These are phyloP conservation scores for Didymella arachidicola DNA, from an alignment of 2,329 filamentous ascomycete species.

Conservation along the genomic window DNA sequence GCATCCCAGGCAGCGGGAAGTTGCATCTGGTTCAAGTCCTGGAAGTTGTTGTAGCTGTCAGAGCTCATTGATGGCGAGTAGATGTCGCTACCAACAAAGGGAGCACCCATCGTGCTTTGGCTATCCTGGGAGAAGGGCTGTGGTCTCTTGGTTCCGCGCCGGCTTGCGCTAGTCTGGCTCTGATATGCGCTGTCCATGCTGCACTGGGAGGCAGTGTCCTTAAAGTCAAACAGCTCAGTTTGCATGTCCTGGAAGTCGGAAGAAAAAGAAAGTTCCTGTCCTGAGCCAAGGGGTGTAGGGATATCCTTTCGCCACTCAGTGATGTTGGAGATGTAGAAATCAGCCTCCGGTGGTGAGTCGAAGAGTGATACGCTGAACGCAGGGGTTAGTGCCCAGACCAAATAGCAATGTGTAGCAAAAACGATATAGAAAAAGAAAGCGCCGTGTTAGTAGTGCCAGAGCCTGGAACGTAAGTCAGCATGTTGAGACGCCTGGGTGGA, in stretches of 20 bases:
- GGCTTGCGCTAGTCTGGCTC: conserved; percentile 50
- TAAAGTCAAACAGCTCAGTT: conserved; percentile 46
- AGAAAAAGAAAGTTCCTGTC: conserved; percentile 47
- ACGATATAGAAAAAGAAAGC: conserved; percentile 40
- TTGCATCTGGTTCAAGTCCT: conserved; percentile 47
- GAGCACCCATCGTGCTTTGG: conserved; percentile 39
- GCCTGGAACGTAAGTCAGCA: conserved; percentile 3
- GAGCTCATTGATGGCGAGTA: conserved; percentile 50
- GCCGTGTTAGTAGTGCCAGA: conserved; percentile 48
- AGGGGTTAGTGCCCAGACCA: conserved; percentile 48
- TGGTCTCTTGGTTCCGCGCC: conserved; percentile 38
- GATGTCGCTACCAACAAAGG: conserved; percentile 42
- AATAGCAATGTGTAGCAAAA: conserved; percentile 24
- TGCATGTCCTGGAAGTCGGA: conserved; percentile 48
- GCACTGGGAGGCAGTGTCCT: conserved; percentile 51
- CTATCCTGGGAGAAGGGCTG: conserved; percentile 44
- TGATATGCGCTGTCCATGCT: conserved; percentile 55
- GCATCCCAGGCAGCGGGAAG: conserved; percentile 44
- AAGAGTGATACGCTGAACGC: conserved; percentile 51
- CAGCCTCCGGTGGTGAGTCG: conserved; percentile 46
- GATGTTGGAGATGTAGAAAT: conserved; percentile 50
- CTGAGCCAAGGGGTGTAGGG: conserved; percentile 43
- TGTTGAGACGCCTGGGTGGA: neutral
- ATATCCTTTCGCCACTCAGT: conserved; percentile 54
- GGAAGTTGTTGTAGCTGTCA: conserved; percentile 45